Conservation (phyloP, 2,329 filamentous ascomycete species). For the Ophiostoma quercus region DNA sequence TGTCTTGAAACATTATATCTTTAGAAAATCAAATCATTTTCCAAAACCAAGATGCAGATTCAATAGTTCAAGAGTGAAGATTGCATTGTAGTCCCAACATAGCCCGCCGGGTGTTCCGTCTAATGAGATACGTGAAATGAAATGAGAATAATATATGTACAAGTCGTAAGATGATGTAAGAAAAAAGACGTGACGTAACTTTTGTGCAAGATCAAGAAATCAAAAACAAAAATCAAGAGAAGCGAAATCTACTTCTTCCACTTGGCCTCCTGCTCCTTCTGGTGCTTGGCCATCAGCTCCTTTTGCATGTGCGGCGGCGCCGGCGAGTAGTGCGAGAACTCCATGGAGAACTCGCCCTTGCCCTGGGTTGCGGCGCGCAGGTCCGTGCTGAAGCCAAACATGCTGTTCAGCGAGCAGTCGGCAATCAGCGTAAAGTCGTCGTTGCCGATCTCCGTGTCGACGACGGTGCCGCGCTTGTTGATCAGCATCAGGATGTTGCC, state of each 20-base stretch:
- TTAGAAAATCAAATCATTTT: no score
- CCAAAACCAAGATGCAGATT: neutral
- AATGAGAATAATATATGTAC: neutral
- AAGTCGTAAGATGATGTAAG: constrained; percentile 3
- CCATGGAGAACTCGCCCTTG: constrained; percentile 98
- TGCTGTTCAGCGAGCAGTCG: constrained; percentile 89
- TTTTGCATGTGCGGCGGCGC: constrained; percentile 81
- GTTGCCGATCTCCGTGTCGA: constrained; percentile 86
- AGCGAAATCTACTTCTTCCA: constrained; percentile 42
- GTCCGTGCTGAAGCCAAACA: constrained; percentile 96
- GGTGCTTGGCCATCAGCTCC: constrained; percentile 54
- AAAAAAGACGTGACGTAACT: neutral
- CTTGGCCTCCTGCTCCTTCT: constrained; percentile 55
- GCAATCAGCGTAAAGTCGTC: constrained; percentile 92
- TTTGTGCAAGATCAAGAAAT: neutral
- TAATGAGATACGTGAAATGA: neutral
- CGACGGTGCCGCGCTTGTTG: constrained; percentile 94
- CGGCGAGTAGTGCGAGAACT: constrained; percentile 92
- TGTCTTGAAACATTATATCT: no score
- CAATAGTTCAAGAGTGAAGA: constrained; percentile 13
- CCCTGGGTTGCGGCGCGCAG: constrained; percentile 90
- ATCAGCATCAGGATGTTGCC: constrained; percentile 89
- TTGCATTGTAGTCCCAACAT: constrained; percentile 11
- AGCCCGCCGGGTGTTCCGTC: neutral
- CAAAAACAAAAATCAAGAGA: neutral